Percentiles rank a stretch among this genome's conserved stretches.
Conservation (phyloP, 768 basidiomycete species). For the Crassisporium funariophilum region DNA sequence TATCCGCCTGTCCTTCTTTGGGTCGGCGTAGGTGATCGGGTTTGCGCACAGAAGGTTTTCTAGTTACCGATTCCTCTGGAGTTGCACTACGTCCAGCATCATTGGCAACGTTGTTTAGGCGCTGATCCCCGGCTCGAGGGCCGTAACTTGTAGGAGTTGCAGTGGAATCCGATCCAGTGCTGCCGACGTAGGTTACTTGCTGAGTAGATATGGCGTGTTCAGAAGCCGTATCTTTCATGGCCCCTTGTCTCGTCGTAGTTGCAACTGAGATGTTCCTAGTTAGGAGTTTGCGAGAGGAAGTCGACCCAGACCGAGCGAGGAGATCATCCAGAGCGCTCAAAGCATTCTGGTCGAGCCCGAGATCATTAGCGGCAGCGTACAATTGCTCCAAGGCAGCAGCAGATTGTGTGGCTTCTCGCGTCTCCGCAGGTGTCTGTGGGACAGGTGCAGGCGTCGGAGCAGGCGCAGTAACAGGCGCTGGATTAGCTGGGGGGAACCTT, state of each 20-base stretch:
- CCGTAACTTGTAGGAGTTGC: constrained; percentile 26
- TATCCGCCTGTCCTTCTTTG: constrained; percentile 42
- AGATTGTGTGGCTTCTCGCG: constrained; percentile 26
- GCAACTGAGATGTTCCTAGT: constrained; percentile 18
- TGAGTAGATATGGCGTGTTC: constrained; percentile 13
- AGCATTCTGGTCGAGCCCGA: constrained; percentile 74
- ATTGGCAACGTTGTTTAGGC: constrained; percentile 21
- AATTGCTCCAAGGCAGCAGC: constrained; percentile 66
- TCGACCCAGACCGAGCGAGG: constrained; percentile 69
- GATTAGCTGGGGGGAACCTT: constrained; percentile 35
- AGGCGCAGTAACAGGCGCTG: constrained; percentile 16
- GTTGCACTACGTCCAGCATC: constrained; percentile 26
- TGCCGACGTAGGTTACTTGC: constrained; percentile 27
- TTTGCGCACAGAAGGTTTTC: constrained; percentile 38
- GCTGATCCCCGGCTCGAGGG: constrained; percentile 11
- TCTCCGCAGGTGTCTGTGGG: constrained; percentile 12
- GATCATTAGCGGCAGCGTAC: constrained; percentile 72
- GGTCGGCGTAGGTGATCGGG: constrained; percentile 42
- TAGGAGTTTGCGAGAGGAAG: constrained; percentile 46
- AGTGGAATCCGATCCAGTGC: constrained; percentile 33
- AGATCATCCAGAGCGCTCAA: constrained; percentile 73
- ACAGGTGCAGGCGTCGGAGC: constrained; percentile 12
- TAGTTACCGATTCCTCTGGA: constrained; percentile 32
- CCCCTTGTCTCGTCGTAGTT: constrained; percentile 9
- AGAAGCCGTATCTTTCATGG: constrained; percentile 7